Conservation (phyloP, 495 filamentous ascomycete genomes). For the Letharia lupina region DNA sequence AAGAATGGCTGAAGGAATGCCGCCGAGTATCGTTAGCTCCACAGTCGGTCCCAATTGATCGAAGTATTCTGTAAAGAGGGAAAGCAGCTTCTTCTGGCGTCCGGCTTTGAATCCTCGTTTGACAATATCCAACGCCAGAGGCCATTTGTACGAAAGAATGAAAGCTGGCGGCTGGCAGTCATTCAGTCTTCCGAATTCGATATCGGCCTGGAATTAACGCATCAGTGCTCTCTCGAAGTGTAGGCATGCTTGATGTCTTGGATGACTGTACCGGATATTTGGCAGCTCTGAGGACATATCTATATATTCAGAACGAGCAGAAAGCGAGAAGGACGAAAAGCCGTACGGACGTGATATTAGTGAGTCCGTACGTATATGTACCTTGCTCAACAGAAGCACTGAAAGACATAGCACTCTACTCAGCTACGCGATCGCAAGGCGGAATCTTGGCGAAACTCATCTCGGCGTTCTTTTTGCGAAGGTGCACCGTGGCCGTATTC, state of each 20-base stretch:
- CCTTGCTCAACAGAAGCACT: not conserved
- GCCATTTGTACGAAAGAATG: slow-evolving; percentile 30
- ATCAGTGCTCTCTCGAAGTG: not conserved
- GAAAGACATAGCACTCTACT: not conserved
- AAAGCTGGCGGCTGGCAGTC: slow-evolving; percentile 24
- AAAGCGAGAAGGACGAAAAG: not conserved
- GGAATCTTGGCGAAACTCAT: slow-evolving; percentile 24
- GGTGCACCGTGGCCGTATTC: slow-evolving; percentile 19
- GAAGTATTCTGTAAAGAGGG: slow-evolving; percentile 24
- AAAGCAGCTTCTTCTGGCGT: slow-evolving; percentile 17
- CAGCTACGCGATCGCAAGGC: slow-evolving; percentile 10
- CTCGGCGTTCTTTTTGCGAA: slow-evolving; percentile 22
- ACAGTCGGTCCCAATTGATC: slow-evolving; percentile 18
- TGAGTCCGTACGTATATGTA: not conserved
- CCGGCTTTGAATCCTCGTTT: slow-evolving; percentile 26
- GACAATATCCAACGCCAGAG: slow-evolving; percentile 30
- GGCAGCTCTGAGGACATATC: not conserved
- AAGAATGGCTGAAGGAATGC: slow-evolving; percentile 37
- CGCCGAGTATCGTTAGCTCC: slow-evolving; percentile 23
- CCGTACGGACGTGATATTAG: not conserved
- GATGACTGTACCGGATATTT: not conserved
- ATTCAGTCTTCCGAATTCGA: slow-evolving; percentile 23
- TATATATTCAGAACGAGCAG: not conserved
- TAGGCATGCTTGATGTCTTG: not conserved
- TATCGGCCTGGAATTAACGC: slow-evolving; percentile 13